These are phyloP conservation scores for Hymenoscyphus infarciens DNA, from an alignment of 2,329 filamentous ascomycete species.

Conservation along the genomic window DNA sequence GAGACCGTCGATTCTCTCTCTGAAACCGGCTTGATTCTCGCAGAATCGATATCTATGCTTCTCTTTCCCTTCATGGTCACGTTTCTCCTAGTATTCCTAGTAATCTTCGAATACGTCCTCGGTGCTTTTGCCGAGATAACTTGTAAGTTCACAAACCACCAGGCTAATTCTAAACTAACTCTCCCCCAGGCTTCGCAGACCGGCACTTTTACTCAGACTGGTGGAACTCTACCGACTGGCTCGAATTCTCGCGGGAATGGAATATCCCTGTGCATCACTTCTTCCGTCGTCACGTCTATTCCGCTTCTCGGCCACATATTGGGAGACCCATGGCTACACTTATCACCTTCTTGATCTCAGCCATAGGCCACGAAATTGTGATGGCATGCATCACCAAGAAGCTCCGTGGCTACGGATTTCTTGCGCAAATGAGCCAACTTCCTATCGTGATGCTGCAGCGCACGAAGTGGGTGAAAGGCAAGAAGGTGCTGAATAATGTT, in stretches of 20 bases:
- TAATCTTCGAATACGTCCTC: slow-evolving; percentile 96
- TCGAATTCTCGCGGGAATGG: slow-evolving; percentile 95
- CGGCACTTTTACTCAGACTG: slow-evolving; percentile 84
- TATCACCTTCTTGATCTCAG: slow-evolving; percentile 88
- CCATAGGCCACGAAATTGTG: slow-evolving; percentile 87
- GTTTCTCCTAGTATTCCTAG: slow-evolving; percentile 91
- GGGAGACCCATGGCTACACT: slow-evolving; percentile 75
- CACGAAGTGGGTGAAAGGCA: slow-evolving; percentile 69
- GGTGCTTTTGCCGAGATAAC: slow-evolving; percentile 95
- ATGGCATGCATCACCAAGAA: slow-evolving; percentile 99
- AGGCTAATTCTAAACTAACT: background rate
- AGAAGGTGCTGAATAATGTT: slow-evolving; percentile 79
- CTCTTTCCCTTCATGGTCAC: slow-evolving; percentile 97
- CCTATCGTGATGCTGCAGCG: slow-evolving; percentile 92
- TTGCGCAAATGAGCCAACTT: slow-evolving; percentile 94
- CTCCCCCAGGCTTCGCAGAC: slow-evolving; percentile 64
- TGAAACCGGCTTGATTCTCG: slow-evolving; percentile 75
- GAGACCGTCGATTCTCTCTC: slow-evolving; percentile 41
- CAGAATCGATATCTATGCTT: slow-evolving; percentile 85
- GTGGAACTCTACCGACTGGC: slow-evolving; percentile 82
- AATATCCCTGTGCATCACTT: slow-evolving; percentile 98
- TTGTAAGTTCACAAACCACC: slow-evolving; percentile 37
- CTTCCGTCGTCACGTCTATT: slow-evolving; percentile 90
- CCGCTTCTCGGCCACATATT: slow-evolving; percentile 71
- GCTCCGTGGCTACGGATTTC: slow-evolving; percentile 86